Evolutionary conservation across 1,284 basidiomycete species (phyloP).

Genomic region (Paramarasmius palmivorus): DNA sequence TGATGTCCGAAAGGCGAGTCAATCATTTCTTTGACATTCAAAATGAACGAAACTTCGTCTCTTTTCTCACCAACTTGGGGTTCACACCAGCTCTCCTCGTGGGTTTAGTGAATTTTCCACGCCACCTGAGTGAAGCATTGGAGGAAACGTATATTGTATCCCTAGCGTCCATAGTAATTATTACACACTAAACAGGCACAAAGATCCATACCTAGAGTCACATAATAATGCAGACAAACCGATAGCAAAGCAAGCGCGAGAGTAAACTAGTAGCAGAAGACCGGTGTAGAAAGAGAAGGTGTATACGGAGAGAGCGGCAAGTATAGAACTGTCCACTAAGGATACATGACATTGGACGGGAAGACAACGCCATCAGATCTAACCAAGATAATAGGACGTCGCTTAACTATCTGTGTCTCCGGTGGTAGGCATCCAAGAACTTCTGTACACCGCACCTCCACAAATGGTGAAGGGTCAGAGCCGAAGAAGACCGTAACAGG

Average conservation of each 20-base stretch:
- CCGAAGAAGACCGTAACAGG: slow-evolving; percentile 87
- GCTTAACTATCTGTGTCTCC: slow-evolving; percentile 60
- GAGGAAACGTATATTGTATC: no score
- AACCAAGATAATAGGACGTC: slow-evolving; percentile 82
- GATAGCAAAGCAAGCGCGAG: slow-evolving; percentile 9
- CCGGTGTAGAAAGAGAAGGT: neutral
- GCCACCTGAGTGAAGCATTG: no score
- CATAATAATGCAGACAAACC: slow-evolving; percentile 15
- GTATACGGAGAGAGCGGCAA: no score
- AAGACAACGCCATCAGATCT: slow-evolving; percentile 90
- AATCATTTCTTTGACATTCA: no score
- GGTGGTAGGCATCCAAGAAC: slow-evolving; percentile 81
- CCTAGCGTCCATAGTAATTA: no score
- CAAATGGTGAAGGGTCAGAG: slow-evolving; percentile 81
- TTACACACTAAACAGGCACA: no score
- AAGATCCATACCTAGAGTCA: no score
- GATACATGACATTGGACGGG: slow-evolving; percentile 86
- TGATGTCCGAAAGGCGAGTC: no score
- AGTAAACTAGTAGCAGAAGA: neutral
- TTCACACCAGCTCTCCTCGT: no score
- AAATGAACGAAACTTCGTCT: no score
- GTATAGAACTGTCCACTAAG: slow-evolving; percentile 37
- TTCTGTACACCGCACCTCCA: slow-evolving; percentile 88
- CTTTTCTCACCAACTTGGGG: no score
- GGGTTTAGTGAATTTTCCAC: no score